phyloP scores from a whole-genome alignment of 2,329 filamentous ascomycete species.

The Pseudopyrenochaeta lycopersici region DNA sequence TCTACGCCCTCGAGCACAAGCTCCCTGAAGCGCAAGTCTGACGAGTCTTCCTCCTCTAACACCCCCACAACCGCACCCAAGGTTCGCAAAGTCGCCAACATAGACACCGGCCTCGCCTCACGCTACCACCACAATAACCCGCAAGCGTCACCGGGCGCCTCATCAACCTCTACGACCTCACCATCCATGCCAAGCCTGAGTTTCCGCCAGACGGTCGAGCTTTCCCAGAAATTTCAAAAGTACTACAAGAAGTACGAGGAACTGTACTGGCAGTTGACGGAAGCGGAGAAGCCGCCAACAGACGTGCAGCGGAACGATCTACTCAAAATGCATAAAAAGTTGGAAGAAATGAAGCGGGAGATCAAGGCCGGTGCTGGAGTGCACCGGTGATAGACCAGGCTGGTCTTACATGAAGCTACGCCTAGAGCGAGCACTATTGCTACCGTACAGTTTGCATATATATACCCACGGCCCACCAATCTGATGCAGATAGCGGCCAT shows the following conservation, averaged over 20 bases:
- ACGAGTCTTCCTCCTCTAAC: conserved; percentile 46
- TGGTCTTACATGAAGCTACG: conserved; percentile 9
- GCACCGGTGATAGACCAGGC: conserved; percentile 28
- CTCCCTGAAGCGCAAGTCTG: conserved; percentile 57
- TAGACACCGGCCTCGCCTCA: conserved; percentile 46
- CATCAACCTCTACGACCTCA: conserved; percentile 45
- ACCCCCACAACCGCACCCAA: conserved; percentile 38
- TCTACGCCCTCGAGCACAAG: conserved; percentile 38
- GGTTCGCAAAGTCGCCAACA: conserved; percentile 44
- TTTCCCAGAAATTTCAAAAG: conserved; percentile 63
- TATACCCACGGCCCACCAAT: conserved; percentile 27
- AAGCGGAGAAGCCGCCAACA: conserved; percentile 54
- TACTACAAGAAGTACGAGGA: conserved; percentile 67
- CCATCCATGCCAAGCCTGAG: conserved; percentile 46
- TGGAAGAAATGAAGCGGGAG: conserved; percentile 67
- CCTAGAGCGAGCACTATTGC: conserved; percentile 16
- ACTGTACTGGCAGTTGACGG: conserved; percentile 60
- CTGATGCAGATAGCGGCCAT: conserved; percentile 16
- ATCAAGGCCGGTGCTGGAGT: conserved; percentile 54
- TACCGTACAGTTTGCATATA: conserved; percentile 27
- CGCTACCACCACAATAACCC: conserved; percentile 45
- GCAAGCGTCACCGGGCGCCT: conserved; percentile 44
- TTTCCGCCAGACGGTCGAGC: conserved; percentile 56
- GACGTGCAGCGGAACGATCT: conserved; percentile 62
- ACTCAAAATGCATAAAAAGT: conserved; percentile 62